Conservation (phyloP, 495 filamentous ascomycete genomes). For the Hypoxylon rickii region DNA sequence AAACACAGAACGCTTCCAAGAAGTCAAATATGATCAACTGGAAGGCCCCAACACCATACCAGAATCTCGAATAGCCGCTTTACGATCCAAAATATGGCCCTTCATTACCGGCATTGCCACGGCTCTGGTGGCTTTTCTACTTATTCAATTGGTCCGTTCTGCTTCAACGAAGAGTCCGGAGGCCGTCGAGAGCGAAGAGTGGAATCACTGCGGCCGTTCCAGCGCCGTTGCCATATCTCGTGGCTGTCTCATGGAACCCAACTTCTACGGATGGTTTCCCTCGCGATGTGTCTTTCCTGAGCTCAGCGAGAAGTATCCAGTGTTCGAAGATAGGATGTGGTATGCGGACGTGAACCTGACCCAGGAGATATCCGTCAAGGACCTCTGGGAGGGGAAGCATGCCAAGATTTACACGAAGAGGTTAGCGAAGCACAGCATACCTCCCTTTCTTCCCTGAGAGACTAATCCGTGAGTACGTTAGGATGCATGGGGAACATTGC, state of each 20-base stretch:
- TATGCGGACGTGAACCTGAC: constrained; percentile 22
- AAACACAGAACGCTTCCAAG: constrained; percentile 2
- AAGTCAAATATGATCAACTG: constrained; percentile 9
- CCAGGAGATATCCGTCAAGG: constrained; percentile 2
- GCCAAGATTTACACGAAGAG: constrained; percentile 14
- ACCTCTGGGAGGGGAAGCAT: constrained; percentile 24
- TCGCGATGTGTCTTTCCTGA: constrained; percentile 24
- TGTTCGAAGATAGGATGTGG: constrained; percentile 20
- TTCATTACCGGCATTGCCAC: constrained; percentile 4
- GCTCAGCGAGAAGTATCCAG: constrained; percentile 20
- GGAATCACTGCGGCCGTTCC: constrained; percentile 27
- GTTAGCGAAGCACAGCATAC: not conserved
- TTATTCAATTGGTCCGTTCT: constrained; percentile 2
- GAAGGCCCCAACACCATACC: not conserved
- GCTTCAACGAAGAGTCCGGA: not conserved
- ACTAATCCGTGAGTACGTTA: constrained; percentile 2
- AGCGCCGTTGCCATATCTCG: constrained; percentile 17
- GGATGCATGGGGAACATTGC: constrained; percentile 24
- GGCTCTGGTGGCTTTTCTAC: not conserved
- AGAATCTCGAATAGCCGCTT: not conserved
- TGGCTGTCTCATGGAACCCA: constrained; percentile 34
- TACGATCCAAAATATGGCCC: constrained; percentile 13
- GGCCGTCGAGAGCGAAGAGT: constrained; percentile 16
- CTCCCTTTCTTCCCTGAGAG: not conserved
- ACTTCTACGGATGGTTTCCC: constrained; percentile 35